These are phyloP conservation scores for Diospyros kaki DNA, from an alignment of 148 eudicot species.

Conservation along the genomic window DNA sequence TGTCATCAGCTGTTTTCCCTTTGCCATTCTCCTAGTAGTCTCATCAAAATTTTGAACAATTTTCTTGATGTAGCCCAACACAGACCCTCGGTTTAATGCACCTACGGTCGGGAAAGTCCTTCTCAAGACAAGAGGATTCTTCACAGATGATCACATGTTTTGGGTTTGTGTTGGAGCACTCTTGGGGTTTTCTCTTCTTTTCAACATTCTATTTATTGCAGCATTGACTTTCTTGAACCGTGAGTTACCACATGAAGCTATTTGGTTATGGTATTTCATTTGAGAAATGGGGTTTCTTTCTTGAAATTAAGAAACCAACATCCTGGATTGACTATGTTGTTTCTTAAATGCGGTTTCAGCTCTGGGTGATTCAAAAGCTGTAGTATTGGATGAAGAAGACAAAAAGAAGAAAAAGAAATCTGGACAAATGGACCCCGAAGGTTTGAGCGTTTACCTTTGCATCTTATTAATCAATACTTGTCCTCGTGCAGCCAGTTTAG, in stretches of 20 bases:
- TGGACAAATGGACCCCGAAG: constrained; percentile 14
- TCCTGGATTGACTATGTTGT: neutral
- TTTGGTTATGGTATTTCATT: neutral
- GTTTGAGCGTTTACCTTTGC: constrained; percentile 11
- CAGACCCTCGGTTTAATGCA: constrained; percentile 46
- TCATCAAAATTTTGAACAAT: neutral
- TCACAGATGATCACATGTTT: constrained; percentile 51
- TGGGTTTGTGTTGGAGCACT: constrained; percentile 70
- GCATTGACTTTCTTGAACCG: constrained; percentile 57
- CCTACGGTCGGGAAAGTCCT: constrained; percentile 65
- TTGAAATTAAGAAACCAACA: neutral
- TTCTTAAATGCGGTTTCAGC: constrained; percentile 37
- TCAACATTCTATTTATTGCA: constrained; percentile 53
- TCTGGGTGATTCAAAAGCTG: constrained; percentile 41
- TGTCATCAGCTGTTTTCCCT: neutral
- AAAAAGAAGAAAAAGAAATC: constrained; percentile 21
- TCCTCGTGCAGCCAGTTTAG: neutral
- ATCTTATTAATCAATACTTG: neutral
- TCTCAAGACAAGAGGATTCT: constrained; percentile 62
- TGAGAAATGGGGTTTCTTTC: neutral
- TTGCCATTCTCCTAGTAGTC: neutral
- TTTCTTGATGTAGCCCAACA: constrained; percentile 52
- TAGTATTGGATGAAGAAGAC: constrained; percentile 30
- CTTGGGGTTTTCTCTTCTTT: constrained; percentile 54
- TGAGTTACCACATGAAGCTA: constrained; percentile 25